Evolutionary conservation across 768 basidiomycete species (phyloP).

Genomic region (Rhodotorula taiwanensis): DNA sequence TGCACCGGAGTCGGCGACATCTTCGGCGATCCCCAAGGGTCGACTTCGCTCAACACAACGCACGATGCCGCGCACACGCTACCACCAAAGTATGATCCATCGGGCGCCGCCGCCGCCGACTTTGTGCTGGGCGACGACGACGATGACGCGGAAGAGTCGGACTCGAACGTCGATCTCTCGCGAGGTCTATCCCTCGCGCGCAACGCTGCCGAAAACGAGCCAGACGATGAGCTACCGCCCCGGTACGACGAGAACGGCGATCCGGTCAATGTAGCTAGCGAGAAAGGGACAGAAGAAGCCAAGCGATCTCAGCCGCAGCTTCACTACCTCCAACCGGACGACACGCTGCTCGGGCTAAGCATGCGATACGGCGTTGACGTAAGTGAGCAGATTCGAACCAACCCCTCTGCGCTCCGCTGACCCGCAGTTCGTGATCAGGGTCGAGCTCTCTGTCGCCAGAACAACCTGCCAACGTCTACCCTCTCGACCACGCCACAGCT

Average conservation of each 20-base stretch:
- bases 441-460: constrained; percentile 17
- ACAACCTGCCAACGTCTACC: constrained; percentile 27
- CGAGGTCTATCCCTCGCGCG: too few species aligned
- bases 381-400: neutral
- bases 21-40: neutral
- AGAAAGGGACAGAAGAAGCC: neutral
- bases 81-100: neutral
- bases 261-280: neutral
- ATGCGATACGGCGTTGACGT: constrained; percentile 27
- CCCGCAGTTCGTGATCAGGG: constrained; percentile 2
- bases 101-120: neutral
- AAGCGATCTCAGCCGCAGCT: constrained; percentile 9
- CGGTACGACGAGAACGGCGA: too few species aligned
- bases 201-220: too few species aligned
- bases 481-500: constrained; percentile 35
- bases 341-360: constrained; percentile 20
- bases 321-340: constrained; percentile 27
- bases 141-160: constrained; percentile 30
- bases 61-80: too few species aligned
- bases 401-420: too few species aligned
- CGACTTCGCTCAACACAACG: too few species aligned
- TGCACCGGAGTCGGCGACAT: constrained; percentile 12
- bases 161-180: too few species aligned
- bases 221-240: too few species aligned
- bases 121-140: constrained; percentile 31